phyloP scores from a whole-genome alignment of 2,329 filamentous ascomycete genomes.

The Exophiala alcalophila region DNA sequence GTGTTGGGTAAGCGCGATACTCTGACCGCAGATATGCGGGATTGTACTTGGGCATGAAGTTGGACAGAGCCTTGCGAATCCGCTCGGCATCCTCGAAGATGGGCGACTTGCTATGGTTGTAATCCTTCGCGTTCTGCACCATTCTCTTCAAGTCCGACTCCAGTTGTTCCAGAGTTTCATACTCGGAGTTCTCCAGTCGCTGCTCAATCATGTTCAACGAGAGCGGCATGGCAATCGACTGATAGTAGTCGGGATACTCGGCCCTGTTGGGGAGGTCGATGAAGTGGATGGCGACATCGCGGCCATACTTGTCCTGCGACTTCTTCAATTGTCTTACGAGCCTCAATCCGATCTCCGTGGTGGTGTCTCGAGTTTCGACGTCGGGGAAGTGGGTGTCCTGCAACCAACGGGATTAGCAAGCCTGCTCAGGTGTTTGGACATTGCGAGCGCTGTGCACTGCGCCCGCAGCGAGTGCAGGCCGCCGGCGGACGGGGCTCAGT shows the following conservation, averaged over 20 bases:
- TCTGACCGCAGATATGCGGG: conserved; percentile 70
- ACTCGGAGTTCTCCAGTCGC: conserved; percentile 67
- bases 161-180: conserved; percentile 67
- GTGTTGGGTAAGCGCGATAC: conserved; percentile 71
- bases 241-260: conserved; percentile 66
- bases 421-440: background rate
- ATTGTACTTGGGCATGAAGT: conserved; percentile 83
- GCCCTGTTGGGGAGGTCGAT: conserved; percentile 63
- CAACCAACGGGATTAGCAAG: conserved; percentile 17
- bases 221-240: conserved; percentile 71
- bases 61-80: conserved; percentile 79
- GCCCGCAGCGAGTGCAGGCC: conserved; percentile 1
- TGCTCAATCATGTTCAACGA: conserved; percentile 72
- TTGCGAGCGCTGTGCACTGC: conserved; percentile 8
- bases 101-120: conserved; percentile 68
- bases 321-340: conserved; percentile 73
- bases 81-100: conserved; percentile 82
- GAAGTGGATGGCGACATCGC: conserved; percentile 71
- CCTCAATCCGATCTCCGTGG: conserved; percentile 66
- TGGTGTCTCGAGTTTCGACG: conserved; percentile 63
- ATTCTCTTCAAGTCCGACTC: conserved; percentile 87
- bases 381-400: conserved; percentile 32
- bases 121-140: conserved; percentile 82
- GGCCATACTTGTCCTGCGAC: conserved; percentile 78
- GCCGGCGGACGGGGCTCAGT: no score